Evolutionary conservation across 352 stramenopile genomes (phyloP), one percentile per base, ranked within the genome.

Genomic region (Globisporangium paroecandrum): DNA sequence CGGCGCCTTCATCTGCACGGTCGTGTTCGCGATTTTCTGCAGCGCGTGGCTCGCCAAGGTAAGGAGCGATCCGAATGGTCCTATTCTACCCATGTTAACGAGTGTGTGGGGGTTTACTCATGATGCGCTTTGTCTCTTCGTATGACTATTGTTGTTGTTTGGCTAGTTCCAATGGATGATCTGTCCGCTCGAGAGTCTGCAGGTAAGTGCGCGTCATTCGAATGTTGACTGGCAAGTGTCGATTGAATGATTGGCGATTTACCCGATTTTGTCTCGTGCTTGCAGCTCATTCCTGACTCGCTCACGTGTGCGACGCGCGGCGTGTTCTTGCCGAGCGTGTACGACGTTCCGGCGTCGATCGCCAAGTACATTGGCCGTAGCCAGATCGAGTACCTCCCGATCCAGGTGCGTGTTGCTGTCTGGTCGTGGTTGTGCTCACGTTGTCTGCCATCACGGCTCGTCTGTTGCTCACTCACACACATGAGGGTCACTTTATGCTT

Each of bases 1-100:
- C 32, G 97, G 97, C 41, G 98, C 95, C 9, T 95, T 97, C 43
- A 67, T 99, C 25, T 98, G 94, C 74, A 99, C 97, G 24, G 79
- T 99, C 49, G 78, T 98, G 38, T 95, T 97, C 47, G 95, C 81
- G 20, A 98, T 97, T 76, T 98, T 98, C 61, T 84, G 97, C 27
- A 97, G 89, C 62, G 81, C 85, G 64, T 97, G 90, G 68, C 79
- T 99, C 56, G 85, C 95, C 43, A 83, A 94, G 43, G 43, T 24
- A n/a, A 51, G 43, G 18, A 51, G 6, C 43, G 5, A 24, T 10
- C 1, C 5, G 12, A 46, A 46, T 20, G 38, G 2, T 12, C 6
- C 18, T 9, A 22, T 51, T n/a, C n/a, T 49, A 15, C 9, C 43
- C 6, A 49, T 49, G 18, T 9, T 22, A 47, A 8, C 5, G 20